These are phyloP conservation scores for Forsythia viridissima DNA, from an alignment of 257 asterid species.

Conservation along the genomic window DNA sequence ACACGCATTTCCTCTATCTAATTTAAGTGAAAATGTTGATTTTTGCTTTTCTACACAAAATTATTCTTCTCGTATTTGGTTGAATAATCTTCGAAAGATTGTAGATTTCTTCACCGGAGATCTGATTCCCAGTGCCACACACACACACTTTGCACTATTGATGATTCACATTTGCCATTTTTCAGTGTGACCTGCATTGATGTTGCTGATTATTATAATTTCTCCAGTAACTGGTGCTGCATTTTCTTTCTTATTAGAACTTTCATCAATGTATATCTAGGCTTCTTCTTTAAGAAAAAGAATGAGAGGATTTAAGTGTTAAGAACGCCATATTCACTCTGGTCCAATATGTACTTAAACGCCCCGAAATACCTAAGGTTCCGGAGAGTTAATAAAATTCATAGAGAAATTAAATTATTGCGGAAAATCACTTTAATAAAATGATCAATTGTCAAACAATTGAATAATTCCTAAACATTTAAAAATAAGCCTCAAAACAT, in stretches of 20 bases:
- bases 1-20: not conserved
- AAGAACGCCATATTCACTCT: not conserved
- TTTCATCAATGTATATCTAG: not conserved
- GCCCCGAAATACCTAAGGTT: too few species aligned
- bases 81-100: not conserved
- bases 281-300: not conserved
- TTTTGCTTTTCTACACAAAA: not conserved
- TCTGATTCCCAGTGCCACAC: not conserved
- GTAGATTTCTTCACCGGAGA: not conserved
- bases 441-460: too few species aligned
- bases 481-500: too few species aligned
- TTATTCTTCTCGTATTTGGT: not conserved
- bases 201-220: not conserved
- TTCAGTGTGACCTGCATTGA: not conserved
- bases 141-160: not conserved
- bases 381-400: too few species aligned
- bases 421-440: too few species aligned
- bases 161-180: not conserved
- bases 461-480: too few species aligned
- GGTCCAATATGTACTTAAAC: not conserved
- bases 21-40: not conserved
- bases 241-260: not conserved
- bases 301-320: not conserved
- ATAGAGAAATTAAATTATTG: too few species aligned
- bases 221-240: not conserved